Conservation (phyloP, 2,329 filamentous ascomycete species). For the Mariannaea sp. region DNA sequence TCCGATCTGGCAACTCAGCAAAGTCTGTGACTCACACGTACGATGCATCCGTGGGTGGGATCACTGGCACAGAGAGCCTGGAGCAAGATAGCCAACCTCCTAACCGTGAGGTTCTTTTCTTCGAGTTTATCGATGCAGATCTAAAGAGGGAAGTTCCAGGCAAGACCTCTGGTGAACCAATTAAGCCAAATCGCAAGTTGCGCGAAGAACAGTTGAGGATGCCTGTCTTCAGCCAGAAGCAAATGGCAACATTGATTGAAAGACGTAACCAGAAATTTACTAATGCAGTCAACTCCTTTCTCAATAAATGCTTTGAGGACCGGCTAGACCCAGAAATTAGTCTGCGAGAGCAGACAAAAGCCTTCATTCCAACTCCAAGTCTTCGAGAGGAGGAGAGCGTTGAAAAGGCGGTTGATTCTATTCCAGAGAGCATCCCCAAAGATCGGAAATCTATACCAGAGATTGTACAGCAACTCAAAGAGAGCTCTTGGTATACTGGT, state of each 20-base stretch:
- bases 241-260: conserved; percentile 87
- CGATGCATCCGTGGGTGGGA: conserved; percentile 61
- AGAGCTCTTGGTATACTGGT: conserved; percentile 83
- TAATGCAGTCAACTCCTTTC: conserved; percentile 74
- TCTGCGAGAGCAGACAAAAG: conserved; percentile 62
- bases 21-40: conserved; percentile 56
- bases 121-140: conserved; percentile 92
- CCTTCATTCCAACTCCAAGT: conserved; percentile 66
- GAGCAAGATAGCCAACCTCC: conserved; percentile 35
- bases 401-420: conserved; percentile 46
- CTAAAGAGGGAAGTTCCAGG: conserved; percentile 78
- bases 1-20: conserved; percentile 55
- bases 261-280: conserved; percentile 85
- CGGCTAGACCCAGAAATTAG: conserved; percentile 69
- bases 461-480: conserved; percentile 83
- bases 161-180: conserved; percentile 74
- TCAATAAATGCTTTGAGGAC: conserved; percentile 72
- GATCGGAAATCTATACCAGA: conserved; percentile 81
- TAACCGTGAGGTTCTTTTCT: conserved; percentile 75
- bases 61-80: conserved; percentile 55
- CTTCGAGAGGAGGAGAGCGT: conserved; percentile 41
- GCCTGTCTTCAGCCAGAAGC: conserved; percentile 90
- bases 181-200: conserved; percentile 68
- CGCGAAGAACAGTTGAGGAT: conserved; percentile 83
- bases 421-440: conserved; percentile 75